A percentile compares a stretch with the other conserved stretches of the same genome.
phyloP scores from a whole-genome alignment of 495 filamentous ascomycete genomes.

The Podospora pseudopauciseta region DNA sequence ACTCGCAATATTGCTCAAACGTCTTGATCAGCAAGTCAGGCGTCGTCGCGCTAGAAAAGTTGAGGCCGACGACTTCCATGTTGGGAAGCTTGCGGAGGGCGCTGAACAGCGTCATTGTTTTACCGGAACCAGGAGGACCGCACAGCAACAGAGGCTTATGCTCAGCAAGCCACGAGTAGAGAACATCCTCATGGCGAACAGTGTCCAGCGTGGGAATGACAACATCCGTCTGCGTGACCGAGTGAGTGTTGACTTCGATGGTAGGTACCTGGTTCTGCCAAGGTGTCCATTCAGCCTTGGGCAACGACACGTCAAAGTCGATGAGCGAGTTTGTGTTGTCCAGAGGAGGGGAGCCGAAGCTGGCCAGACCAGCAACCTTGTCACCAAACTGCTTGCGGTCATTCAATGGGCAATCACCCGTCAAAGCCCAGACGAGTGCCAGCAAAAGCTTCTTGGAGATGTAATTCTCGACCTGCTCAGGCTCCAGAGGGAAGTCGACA shows the following conservation, averaged over 20 bases:
- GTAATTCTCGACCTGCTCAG: constrained; percentile 82
- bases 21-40: constrained; percentile 97
- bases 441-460: constrained; percentile 89
- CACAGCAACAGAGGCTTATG: constrained; percentile 96
- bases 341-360: constrained; percentile 76
- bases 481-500: constrained; percentile 85
- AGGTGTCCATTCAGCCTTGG: constrained; percentile 78
- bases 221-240: constrained; percentile 92
- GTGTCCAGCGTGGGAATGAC: constrained; percentile 98
- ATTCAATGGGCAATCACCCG: constrained; percentile 84
- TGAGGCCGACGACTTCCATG: constrained; percentile 98
- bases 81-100: constrained; percentile 92
- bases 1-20: constrained; percentile 99
- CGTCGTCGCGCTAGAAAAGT: constrained; percentile 97
- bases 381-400: constrained; percentile 89
- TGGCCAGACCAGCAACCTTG: constrained; percentile 71
- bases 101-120: constrained; percentile 99
- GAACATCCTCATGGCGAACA: constrained; percentile 91
- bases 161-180: constrained; percentile 98
- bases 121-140: constrained; percentile 95
- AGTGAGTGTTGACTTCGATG: constrained; percentile 96
- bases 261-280: constrained; percentile 94
- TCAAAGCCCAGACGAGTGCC: constrained; percentile 88
- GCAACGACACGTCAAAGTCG: constrained; percentile 87
- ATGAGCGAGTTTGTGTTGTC: constrained; percentile 78